Evolutionary conservation across 2,329 filamentous ascomycete species (phyloP).

Genomic region (Clonostachys rosea): DNA sequence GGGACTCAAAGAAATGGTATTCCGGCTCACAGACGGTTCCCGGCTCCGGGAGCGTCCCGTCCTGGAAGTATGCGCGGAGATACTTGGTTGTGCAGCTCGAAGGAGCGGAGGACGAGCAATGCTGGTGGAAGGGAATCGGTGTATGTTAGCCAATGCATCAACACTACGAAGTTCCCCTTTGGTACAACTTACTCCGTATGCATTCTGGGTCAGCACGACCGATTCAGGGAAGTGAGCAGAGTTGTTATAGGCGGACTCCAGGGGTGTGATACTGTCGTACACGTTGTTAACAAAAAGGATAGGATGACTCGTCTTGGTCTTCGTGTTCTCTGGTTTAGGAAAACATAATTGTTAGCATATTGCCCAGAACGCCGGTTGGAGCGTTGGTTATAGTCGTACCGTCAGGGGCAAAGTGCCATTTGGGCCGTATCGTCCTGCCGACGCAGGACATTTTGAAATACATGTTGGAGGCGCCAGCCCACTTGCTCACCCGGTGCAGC

Average conservation of each 20-base stretch:
- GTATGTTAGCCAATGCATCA: neutral
- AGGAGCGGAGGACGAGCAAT: constrained; percentile 40
- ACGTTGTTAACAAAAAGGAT: constrained; percentile 38
- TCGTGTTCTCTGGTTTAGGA: constrained; percentile 14
- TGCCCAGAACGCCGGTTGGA: too few relatives aligned
- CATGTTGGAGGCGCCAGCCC: constrained; percentile 36
- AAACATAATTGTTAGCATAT: neutral
- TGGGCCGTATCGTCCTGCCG: constrained; percentile 28
- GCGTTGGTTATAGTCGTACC: neutral
- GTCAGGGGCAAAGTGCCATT: constrained; percentile 24
- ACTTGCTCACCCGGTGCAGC: constrained; percentile 28
- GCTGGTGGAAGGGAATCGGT: constrained; percentile 20
- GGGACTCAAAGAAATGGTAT: constrained; percentile 31
- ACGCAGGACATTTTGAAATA: constrained; percentile 31
- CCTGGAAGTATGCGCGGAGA: constrained; percentile 37
- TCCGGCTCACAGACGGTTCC: constrained; percentile 42
- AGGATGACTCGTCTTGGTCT: constrained; percentile 30
- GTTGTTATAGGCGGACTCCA: constrained; percentile 37
- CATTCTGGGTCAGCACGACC: constrained; percentile 40
- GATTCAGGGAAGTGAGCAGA: constrained; percentile 36
- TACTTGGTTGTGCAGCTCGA: constrained; percentile 36
- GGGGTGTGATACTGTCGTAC: constrained; percentile 43
- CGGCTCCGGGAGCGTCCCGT: constrained; percentile 34
- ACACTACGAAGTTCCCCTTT: neutral
- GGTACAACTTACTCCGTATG: constrained; percentile 39